Evolutionary conservation across 768 basidiomycete genomes (phyloP), one percentile per base, ranked within the genome.

Genomic region (Xanthoconium purpureum): DNA sequence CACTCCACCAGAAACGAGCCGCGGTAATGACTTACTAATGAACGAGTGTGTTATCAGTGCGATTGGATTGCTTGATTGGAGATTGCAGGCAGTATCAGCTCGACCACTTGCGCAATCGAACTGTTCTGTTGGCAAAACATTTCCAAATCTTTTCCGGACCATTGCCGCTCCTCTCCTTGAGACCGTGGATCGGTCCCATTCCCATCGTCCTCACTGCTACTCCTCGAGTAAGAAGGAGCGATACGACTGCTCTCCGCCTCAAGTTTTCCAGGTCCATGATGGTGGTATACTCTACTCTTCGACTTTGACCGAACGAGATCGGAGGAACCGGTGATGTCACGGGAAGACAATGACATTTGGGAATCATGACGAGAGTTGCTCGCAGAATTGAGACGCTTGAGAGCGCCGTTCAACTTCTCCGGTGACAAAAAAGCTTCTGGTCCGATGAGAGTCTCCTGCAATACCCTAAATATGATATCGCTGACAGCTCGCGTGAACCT

Each of bases 81-180:
- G 38, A 75, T 66, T 13, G 77, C 78, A 13, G 80, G 78, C 65
- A 84, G 81, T 45, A 90, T 69, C 59, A 80, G 78, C 49, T 85
- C 81, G 45, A 96, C 78, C 52, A 94, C 83, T 35, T 84, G 75
- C 4, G 90, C 82, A 37, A 98, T 84, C 14, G 89, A 79, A 66
- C 93, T 94, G 64, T 97, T 98, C 71, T 97, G 94, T 61, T 85
- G 84, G 68, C 93, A 95, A 33, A 90, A 82, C 64, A 88, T 72
- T 66, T 91, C 86, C 57, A 98, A 73, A 64, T 96, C 94, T 54
- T 84, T 84, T n/a, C 89, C 85, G 35, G 85, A 89, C 86, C 88
- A 90, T 52, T 84, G 59, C 38, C 78, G 79, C 36, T 80, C 80
- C 60, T 78, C 80, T 50, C 63, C 69, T 59, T 70, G 74, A 14